These are phyloP conservation scores for Leptographium radiaticola DNA, from an alignment of 2,329 filamentous ascomycete genomes.

Conservation along the genomic window DNA sequence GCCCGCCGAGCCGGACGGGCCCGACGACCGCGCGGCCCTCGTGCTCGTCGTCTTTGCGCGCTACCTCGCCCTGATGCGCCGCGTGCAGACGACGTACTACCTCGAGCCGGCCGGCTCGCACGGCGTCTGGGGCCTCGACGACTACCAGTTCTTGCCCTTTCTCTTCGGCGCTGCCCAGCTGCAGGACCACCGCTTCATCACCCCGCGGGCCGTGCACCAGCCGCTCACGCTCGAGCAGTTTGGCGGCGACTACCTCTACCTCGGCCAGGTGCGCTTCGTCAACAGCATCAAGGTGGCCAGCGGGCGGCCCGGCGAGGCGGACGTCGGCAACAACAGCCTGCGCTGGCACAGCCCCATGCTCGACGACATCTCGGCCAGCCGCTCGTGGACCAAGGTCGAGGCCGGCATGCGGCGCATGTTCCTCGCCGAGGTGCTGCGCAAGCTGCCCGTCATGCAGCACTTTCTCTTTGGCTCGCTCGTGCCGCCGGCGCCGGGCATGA, in stretches of 20 bases:
- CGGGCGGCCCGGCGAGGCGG: background rate
- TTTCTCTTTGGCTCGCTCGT: slow-evolving; percentile 86
- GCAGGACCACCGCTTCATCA: slow-evolving; percentile 70
- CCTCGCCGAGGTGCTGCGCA: slow-evolving; percentile 77
- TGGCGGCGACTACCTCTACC: slow-evolving; percentile 70
- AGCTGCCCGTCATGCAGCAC: slow-evolving; percentile 96
- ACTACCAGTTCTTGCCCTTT: slow-evolving; percentile 95
- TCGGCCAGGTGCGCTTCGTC: slow-evolving; percentile 86
- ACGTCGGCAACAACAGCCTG: slow-evolving; percentile 57
- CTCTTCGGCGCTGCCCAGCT: slow-evolving; percentile 89
- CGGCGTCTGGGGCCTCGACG: slow-evolving; percentile 94
- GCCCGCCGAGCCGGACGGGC: background rate
- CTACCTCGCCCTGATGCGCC: slow-evolving; percentile 79
- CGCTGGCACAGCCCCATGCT: slow-evolving; percentile 98
- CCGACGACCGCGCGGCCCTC: slow-evolving; percentile 54
- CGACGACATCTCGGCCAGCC: slow-evolving; percentile 87
- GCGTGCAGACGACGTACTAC: slow-evolving; percentile 84
- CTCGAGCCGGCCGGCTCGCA: slow-evolving; percentile 94
- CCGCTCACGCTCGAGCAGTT: slow-evolving; percentile 79
- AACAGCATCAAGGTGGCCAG: slow-evolving; percentile 65
- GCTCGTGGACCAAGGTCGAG: slow-evolving; percentile 85
- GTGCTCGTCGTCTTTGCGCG: slow-evolving; percentile 67
- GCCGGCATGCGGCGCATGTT: slow-evolving; percentile 97
- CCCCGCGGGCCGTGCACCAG: slow-evolving; percentile 73
- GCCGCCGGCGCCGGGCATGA: slow-evolving; percentile 73